Percentiles rank a stretch among this genome's conserved stretches.
Evolutionary conservation across 345 rosid genomes (phyloP).

Genomic region (Turnera subulata): DNA sequence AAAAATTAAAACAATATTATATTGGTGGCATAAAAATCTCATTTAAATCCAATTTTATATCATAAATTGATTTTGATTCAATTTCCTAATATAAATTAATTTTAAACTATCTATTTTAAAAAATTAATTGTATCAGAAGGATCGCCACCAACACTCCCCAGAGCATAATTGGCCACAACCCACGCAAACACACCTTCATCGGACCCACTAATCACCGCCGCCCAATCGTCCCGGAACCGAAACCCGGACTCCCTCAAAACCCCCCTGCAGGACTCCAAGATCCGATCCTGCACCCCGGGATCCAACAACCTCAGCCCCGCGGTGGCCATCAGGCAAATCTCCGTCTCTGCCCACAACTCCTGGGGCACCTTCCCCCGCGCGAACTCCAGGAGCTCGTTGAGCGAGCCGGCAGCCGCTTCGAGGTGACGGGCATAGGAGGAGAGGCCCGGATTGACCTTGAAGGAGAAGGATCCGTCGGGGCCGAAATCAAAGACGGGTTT

Average conservation of each 20-base stretch:
- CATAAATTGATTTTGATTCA: too few relatives aligned
- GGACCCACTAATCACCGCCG: constrained; percentile 87
- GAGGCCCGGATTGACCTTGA: constrained; percentile 78
- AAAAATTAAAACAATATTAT: too few relatives aligned
- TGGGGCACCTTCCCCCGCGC: constrained; percentile 52
- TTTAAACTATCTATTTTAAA: too few relatives aligned
- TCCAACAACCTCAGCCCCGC: constrained; percentile 86
- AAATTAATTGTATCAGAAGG: constrained; percentile 61
- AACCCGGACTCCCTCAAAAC: constrained; percentile 65
- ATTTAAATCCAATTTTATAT: too few relatives aligned
- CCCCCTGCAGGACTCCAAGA: constrained; percentile 49
- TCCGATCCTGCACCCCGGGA: constrained; percentile 42
- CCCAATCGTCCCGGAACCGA: constrained; percentile 64
- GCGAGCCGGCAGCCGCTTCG: constrained; percentile 48
- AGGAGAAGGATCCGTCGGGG: constrained; percentile 29
- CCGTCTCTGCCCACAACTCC: constrained; percentile 59
- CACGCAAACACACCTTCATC: constrained; percentile 97
- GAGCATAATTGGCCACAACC: constrained; percentile 84
- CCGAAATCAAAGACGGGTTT: constrained; percentile 47
- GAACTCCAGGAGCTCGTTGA: constrained; percentile 59
- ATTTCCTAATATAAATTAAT: too few relatives aligned
- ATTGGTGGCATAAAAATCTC: too few relatives aligned
- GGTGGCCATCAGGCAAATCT: constrained; percentile 84
- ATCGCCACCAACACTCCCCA: constrained; percentile 74
- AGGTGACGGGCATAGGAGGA: constrained; percentile 62